phyloP scores from a whole-genome alignment of 305 asterid genomes.

The Fraxinus angustifolia region DNA sequence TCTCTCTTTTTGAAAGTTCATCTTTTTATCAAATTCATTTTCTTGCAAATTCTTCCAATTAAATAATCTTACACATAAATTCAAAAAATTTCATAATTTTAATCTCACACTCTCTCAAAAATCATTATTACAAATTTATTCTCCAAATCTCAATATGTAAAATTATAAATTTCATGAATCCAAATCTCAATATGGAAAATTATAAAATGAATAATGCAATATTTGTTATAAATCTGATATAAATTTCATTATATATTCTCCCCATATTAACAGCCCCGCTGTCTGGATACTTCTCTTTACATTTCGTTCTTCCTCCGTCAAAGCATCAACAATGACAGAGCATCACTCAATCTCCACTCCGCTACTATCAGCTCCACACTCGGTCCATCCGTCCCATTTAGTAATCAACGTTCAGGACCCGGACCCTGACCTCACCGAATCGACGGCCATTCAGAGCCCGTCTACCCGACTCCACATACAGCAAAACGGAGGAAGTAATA shows the following conservation, averaged over 20 bases:
- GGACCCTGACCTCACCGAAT: constrained; percentile 10
- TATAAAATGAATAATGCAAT: too few species aligned
- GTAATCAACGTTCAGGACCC: constrained; percentile 52
- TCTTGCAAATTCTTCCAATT: too few species aligned
- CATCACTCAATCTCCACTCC: constrained; percentile 57
- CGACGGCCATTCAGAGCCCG: constrained; percentile 11
- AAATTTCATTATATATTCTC: neutral
- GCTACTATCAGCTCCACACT: constrained; percentile 35
- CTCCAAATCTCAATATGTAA: neutral
- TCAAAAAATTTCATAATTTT: too few species aligned
- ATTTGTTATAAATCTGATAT: too few species aligned
- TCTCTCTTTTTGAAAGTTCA: too few species aligned
- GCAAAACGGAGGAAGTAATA: constrained; percentile 16
- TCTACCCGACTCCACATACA: constrained; percentile 19
- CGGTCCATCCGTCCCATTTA: constrained; percentile 42
- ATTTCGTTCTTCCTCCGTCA: constrained; percentile 8
- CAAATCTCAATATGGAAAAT: neutral
- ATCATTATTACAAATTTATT: too few species aligned
- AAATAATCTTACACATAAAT: too few species aligned
- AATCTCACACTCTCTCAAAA: too few species aligned
- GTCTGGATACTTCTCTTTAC: neutral
- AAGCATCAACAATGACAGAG: constrained; percentile 37
- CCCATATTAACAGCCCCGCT: neutral
- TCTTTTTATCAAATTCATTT: too few species aligned
- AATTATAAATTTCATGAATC: too few species aligned